Evolutionary conservation across 176 grass and related monocot species (phyloP).

Genomic region (Triticum urartu): DNA sequence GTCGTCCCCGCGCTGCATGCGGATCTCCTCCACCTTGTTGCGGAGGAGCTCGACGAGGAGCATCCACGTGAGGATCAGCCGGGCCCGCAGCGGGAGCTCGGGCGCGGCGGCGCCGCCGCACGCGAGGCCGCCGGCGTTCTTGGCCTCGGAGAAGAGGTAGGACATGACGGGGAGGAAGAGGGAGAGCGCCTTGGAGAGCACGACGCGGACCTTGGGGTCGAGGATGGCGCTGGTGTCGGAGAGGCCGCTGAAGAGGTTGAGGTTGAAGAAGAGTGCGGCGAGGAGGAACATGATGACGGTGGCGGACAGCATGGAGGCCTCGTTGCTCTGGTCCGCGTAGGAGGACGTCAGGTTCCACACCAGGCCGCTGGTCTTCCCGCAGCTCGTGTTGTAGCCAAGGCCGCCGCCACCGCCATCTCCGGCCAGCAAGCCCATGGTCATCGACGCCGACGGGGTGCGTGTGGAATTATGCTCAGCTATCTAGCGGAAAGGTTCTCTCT

Average conservation of each 20-base stretch:
- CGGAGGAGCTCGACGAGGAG: conserved; percentile 15
- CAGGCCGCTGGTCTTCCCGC: conserved; percentile 1
- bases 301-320: conserved; percentile 18
- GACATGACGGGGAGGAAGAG: conserved; percentile 18
- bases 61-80: conserved; percentile 16
- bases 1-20: background rate
- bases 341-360: conserved; percentile 8
- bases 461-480: background rate
- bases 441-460: background rate
- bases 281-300: conserved; percentile 15
- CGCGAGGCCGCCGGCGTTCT: background rate
- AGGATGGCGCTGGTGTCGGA: conserved; percentile 13
- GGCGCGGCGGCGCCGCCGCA: background rate
- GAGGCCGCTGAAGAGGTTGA: conserved; percentile 20
- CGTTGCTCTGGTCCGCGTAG: conserved; percentile 10
- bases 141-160: conserved; percentile 23
- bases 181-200: background rate
- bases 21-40: conserved; percentile 22
- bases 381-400: background rate
- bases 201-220: conserved; percentile 8
- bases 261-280: conserved; percentile 14
- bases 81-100: background rate
- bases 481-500: background rate
- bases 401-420: background rate
- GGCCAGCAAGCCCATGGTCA: background rate